A percentile compares a stretch with the other conserved stretches of the same genome.
phyloP scores from a whole-genome alignment of 2,329 filamentous ascomycete genomes.

The Didymella segeticola region DNA sequence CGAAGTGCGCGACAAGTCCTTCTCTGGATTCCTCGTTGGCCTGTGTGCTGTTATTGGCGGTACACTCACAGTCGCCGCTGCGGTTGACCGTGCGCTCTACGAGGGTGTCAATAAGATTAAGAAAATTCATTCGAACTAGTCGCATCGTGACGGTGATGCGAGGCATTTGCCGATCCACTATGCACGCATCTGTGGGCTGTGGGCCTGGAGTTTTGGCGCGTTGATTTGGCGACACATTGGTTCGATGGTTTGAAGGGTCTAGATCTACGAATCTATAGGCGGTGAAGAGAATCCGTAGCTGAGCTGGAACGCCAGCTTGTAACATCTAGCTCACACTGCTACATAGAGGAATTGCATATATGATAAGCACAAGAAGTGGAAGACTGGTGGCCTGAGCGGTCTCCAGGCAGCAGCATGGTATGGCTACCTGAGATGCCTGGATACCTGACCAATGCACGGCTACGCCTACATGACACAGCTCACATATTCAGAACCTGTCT shows the following conservation, averaged over 20 bases:
- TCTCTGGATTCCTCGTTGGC: conserved; percentile 90
- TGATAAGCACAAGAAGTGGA: background rate
- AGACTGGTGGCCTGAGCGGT: background rate
- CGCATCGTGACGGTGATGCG: background rate
- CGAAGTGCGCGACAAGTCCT: conserved; percentile 86
- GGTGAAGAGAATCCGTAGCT: conserved; percentile 1
- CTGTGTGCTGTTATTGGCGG: conserved; percentile 94
- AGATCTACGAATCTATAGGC: conserved; percentile 11
- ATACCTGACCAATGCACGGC: background rate
- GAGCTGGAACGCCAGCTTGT: conserved; percentile 13
- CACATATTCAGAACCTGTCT: background rate
- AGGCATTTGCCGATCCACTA: background rate
- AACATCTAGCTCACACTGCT: conserved; percentile 8
- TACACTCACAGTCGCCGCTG: conserved; percentile 93
- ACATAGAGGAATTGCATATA: conserved; percentile 11
- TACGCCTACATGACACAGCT: too few relatives aligned
- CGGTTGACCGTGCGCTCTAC: conserved; percentile 88
- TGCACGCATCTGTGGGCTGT: conserved; percentile 4
- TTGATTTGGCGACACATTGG: background rate
- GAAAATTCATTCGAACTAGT: conserved; percentile 75
- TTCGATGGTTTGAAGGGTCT: background rate
- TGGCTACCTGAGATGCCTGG: conserved; percentile 2
- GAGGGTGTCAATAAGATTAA: conserved; percentile 84
- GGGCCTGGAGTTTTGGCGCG: conserved; percentile 18
- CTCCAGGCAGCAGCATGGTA: conserved; percentile 2